Percentiles rank a stretch among this genome's conserved stretches.
Conservation (phyloP, 192 early-diverging fungal species). For the Coemansia sp. region DNA sequence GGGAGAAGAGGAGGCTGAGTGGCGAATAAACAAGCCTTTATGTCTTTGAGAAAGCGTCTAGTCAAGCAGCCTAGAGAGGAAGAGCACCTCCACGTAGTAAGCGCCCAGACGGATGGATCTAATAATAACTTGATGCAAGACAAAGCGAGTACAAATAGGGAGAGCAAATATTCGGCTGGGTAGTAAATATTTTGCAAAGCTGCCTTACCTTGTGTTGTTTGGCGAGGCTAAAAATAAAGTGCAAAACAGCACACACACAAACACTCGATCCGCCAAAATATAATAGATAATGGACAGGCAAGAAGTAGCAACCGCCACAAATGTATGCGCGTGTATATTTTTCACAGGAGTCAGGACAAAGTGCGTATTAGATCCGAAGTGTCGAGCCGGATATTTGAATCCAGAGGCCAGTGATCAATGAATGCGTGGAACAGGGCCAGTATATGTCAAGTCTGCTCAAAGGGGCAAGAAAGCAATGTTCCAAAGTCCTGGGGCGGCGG, state of each 20-base stretch:
- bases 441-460: background rate
- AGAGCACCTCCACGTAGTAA: too few relatives aligned
- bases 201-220: constrained; percentile 2
- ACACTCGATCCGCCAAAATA: background rate
- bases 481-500: background rate
- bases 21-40: background rate
- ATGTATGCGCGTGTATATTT: background rate
- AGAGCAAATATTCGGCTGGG: background rate
- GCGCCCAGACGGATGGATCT: background rate
- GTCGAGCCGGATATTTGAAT: background rate
- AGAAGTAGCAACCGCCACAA: background rate
- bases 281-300: background rate
- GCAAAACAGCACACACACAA: background rate
- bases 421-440: background rate
- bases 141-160: background rate
- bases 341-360: background rate
- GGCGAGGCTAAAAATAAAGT: background rate
- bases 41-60: background rate
- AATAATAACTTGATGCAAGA: background rate
- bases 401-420: background rate
- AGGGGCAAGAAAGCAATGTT: background rate
- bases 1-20: background rate
- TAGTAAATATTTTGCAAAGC: constrained; percentile 5
- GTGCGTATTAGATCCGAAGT: background rate
- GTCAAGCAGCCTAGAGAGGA: too few relatives aligned